Evolutionary conservation across 2,329 filamentous ascomycete species (phyloP), one percentile per base, ranked within the genome.

Genomic region (Daldinia sp.): DNA sequence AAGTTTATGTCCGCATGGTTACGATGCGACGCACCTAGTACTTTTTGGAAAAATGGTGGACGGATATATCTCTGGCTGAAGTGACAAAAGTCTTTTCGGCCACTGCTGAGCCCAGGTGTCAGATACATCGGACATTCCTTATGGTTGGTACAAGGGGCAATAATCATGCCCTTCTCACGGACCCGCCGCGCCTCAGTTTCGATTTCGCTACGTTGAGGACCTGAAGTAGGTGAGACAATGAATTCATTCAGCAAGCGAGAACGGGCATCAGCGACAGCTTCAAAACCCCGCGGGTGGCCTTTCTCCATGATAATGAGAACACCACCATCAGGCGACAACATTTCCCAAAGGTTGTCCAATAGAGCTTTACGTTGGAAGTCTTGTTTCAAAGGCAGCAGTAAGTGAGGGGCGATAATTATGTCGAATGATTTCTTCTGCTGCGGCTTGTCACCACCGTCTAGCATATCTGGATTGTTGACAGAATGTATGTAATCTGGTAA

Each of bases 1-100:
- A 94, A 99, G 74, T 93, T 87, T 13, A 97, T 87, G 75, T 98
- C 94, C 78, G 97, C 95, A 76, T 97, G 92, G 78, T 97, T 98
- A 70, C 88, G 88, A 73, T 90, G 87, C 6, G 83, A 83, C 26
- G 87, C 89, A 18, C 89, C 88, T 20, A 97, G 82, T 53, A 98
- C 86, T 53, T 87, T 87, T 77, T 97, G 93, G 62, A 98, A 85
- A 79, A 94, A 98, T 0, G 85, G 82, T 0, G 96, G 96, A 0
- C 94, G 89, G 57, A 94, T 91, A 78, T 93, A 98, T 53, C 96
- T 89, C 81, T 99, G 96, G 69, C 86, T 87, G 79, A 99, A 98
- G 79, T 92, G 92, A 80, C 96, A 99, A 77, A 91, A 96, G 77
- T 98, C 94, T 74, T 94, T 94, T 62, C 95, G 89, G 5, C 94